phyloP scores from a whole-genome alignment of 352 stramenopile genomes.

The Phytophthora quininea region DNA sequence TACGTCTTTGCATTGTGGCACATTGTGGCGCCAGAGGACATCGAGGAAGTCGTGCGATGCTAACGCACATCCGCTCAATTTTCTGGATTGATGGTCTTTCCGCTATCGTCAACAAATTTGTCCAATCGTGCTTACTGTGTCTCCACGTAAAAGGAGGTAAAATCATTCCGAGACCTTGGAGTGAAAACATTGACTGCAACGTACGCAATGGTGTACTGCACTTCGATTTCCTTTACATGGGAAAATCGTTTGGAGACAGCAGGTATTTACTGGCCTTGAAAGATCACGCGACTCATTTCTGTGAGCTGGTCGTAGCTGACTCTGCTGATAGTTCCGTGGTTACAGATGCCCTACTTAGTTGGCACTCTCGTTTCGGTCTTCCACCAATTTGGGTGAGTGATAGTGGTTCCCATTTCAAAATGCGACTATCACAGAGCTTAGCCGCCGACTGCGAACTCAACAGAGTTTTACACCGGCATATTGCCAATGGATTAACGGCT shows the following conservation, averaged over 20 bases:
- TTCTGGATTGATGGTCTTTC: constrained; percentile 4
- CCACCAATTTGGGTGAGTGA: constrained; percentile 27
- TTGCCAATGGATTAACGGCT: constrained; percentile 38
- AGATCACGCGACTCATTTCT: constrained; percentile 30
- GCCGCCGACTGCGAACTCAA: constrained; percentile 9
- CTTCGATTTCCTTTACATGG: constrained; percentile 34
- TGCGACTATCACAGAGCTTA: constrained; percentile 20
- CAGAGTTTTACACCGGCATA: constrained; percentile 33
- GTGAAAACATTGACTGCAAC: constrained; percentile 11
- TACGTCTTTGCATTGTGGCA: constrained; percentile 10
- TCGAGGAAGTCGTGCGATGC: not conserved
- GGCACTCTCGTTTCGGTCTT: constrained; percentile 24
- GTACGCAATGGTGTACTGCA: constrained; percentile 25
- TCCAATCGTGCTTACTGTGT: constrained; percentile 1
- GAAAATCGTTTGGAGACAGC: constrained; percentile 13
- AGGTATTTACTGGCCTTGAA: constrained; percentile 36
- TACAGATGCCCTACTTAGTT: constrained; percentile 22
- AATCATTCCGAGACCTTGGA: constrained; percentile 4
- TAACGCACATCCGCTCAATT: constrained; percentile 3
- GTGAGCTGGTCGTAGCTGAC: constrained; percentile 22
- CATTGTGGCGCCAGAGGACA: constrained; percentile 7
- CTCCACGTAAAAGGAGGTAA: constrained; percentile 5
- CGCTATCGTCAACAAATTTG: not conserved
- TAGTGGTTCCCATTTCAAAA: constrained; percentile 35
- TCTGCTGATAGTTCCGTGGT: constrained; percentile 7